phyloP scores from a whole-genome alignment of 768 basidiomycete species.

The Tulasnella sp. region DNA sequence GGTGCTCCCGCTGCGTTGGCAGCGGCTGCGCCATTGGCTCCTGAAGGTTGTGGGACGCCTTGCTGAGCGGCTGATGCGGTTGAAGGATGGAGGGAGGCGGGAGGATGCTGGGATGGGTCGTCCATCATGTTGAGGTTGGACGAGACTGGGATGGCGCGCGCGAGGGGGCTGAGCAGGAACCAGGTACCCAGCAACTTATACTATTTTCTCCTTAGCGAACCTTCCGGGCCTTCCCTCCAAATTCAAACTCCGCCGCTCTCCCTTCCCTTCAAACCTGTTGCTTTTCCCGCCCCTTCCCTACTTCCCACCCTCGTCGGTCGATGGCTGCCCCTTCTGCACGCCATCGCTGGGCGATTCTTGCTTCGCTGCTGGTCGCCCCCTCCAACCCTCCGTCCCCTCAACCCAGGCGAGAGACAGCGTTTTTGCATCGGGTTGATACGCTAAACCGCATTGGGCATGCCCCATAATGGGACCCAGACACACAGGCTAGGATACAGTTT shows the following conservation, averaged over 20 bases:
- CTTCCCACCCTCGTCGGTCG: conserved; percentile 4
- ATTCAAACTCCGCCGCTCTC: not conserved
- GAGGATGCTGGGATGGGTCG: conserved; percentile 15
- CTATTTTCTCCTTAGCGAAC: conserved; percentile 17
- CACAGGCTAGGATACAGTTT: conserved; percentile 11
- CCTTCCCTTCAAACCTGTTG: conserved; percentile 8
- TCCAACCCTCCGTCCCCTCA: not conserved
- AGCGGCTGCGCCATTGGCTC: not conserved
- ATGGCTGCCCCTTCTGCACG: not conserved
- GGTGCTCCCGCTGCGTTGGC: not conserved
- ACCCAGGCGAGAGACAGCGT: not conserved
- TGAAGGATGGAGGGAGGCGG: conserved; percentile 4
- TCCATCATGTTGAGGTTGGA: conserved; percentile 3
- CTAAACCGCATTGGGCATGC: conserved; percentile 10
- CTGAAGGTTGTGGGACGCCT: not conserved
- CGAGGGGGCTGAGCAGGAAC: conserved; percentile 20
- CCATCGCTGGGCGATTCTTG: not conserved
- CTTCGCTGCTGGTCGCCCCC: not conserved
- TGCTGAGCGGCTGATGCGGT: not conserved
- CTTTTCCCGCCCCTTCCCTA: not conserved
- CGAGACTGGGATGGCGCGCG: conserved; percentile 17
- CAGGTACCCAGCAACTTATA: conserved; percentile 21
- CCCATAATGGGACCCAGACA: not conserved
- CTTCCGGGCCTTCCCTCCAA: conserved; percentile 12
- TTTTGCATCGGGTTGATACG: not conserved